Conservation (phyloP, 495 filamentous ascomycete species). For the Penicillium steckii region DNA sequence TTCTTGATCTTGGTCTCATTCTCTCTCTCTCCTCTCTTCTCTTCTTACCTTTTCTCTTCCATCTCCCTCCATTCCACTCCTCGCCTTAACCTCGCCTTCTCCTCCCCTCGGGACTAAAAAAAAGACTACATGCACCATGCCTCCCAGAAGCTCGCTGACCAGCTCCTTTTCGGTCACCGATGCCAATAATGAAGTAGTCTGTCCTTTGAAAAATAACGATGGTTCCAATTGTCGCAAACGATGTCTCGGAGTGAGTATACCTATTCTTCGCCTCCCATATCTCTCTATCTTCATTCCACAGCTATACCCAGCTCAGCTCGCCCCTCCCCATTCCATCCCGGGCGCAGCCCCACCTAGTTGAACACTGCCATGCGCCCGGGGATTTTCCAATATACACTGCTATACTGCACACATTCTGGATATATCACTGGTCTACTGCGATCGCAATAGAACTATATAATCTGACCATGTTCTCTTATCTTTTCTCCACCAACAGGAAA, state of each 20-base stretch:
- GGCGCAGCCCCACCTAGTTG: neutral
- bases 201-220: slow-evolving; percentile 93
- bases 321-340: slow-evolving; percentile 14
- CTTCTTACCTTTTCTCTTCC: neutral
- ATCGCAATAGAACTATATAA: too few relatives aligned
- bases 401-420: too few relatives aligned
- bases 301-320: neutral
- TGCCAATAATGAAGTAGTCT: slow-evolving; percentile 93
- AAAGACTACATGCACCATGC: slow-evolving; percentile 60
- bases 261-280: slow-evolving; percentile 2
- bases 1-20: slow-evolving; percentile 1
- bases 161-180: slow-evolving; percentile 91
- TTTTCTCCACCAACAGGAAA: slow-evolving; percentile 82
- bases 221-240: slow-evolving; percentile 96
- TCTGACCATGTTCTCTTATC: slow-evolving; percentile 27
- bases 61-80: slow-evolving; percentile 4
- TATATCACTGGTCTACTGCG: too few relatives aligned
- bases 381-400: too few relatives aligned
- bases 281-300: too few relatives aligned
- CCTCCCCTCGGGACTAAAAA: neutral
- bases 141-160: slow-evolving; percentile 81
- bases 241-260: slow-evolving; percentile 86
- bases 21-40: slow-evolving; percentile 6
- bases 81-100: slow-evolving; percentile 7
- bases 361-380: neutral